Percentiles rank a stretch among this genome's conserved stretches.
phyloP scores from a whole-genome alignment of 2,329 filamentous ascomycete genomes.

The Pseudogymnoascus sp. region DNA sequence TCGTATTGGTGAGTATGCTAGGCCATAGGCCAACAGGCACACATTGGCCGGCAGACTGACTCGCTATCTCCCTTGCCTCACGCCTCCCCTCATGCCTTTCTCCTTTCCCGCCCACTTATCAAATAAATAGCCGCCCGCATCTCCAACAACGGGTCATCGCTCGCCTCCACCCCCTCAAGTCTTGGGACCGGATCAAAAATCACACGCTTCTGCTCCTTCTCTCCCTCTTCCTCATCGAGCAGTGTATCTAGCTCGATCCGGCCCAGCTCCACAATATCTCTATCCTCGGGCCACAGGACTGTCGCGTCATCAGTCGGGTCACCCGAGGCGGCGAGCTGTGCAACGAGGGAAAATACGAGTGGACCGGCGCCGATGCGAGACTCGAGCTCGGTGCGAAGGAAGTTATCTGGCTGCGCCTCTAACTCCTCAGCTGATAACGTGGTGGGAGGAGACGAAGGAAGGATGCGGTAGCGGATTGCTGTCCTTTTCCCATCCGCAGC shows the following conservation, averaged over 20 bases:
- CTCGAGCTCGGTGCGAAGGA: conserved; percentile 43
- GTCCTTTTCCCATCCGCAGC: conserved; percentile 35
- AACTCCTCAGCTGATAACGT: conserved; percentile 34
- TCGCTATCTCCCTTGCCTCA: not conserved
- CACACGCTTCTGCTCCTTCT: conserved; percentile 41
- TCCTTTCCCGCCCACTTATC: conserved; percentile 45
- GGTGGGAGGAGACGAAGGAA: conserved; percentile 38
- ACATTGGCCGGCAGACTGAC: not conserved
- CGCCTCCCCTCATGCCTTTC: conserved; percentile 33
- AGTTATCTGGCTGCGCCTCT: conserved; percentile 34
- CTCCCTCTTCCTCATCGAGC: conserved; percentile 34
- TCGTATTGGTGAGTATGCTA: not conserved
- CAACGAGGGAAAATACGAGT: conserved; percentile 41
- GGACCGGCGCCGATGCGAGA: conserved; percentile 30
- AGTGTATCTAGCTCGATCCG: conserved; percentile 37
- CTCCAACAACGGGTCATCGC: conserved; percentile 49
- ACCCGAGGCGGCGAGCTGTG: conserved; percentile 42
- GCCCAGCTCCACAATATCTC: conserved; percentile 45
- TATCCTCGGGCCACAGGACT: conserved; percentile 45
- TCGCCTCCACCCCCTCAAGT: conserved; percentile 44
- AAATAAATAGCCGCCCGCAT: conserved; percentile 49
- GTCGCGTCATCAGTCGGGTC: conserved; percentile 43
- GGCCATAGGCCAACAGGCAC: not conserved
- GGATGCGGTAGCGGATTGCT: conserved; percentile 42
- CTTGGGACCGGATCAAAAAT: conserved; percentile 54